Base-by-base conservation (phyloP, 768 basidiomycete species). In the Lactifluus subvellereus region DNA sequence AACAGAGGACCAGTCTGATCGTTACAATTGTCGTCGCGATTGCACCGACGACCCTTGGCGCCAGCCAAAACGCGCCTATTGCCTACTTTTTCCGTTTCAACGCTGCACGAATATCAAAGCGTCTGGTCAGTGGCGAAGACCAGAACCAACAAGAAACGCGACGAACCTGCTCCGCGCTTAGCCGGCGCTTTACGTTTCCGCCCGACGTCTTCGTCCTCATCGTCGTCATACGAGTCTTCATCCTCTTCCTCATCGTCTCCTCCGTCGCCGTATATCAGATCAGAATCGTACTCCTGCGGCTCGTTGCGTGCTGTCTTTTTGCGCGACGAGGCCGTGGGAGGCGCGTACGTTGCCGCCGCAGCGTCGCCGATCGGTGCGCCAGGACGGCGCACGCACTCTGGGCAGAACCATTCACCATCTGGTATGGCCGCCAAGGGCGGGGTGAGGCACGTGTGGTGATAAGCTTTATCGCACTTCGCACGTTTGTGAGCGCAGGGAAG, bases 381-480 rank as follows among this genome's bases (percentile, higher is more conserved):
- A 4, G 86, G 86, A 22, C 82, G 79, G 38, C 78, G 78, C 10
- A 75, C 73, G 70, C 94, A 96, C 60, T 83, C 78, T 0, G 88
- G 85, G 69, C 94, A 96, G 79, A 93, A 93, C 93, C 94, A 94
- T 75, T 94, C 90, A 42, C 91, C 95, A 38, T 89, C 88, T 0
- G 95, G 95, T 18, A 95, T 77, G 4, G 79, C 83, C 16, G 76
- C 72, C 51, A 98, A 75, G 2, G 94, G 91, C 18, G 94, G 93
- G 48, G 78, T 76, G 50, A 95, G 82, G 73, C 95, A 98, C 13
- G 78, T 79, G 14, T 90, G 78, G 73, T 98, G 95, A 73, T 88
- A 96, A 1, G 93, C 91, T 48, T 82, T 79, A 71, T 98, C 95
- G 71, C 95, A 98, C 90, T 96, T 65, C 10, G 22, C 22, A 35